A percentile compares a stretch with the other conserved stretches of the same genome.
phyloP scores from a whole-genome alignment of 208 protist species.

The Angomonas deanei region DNA sequence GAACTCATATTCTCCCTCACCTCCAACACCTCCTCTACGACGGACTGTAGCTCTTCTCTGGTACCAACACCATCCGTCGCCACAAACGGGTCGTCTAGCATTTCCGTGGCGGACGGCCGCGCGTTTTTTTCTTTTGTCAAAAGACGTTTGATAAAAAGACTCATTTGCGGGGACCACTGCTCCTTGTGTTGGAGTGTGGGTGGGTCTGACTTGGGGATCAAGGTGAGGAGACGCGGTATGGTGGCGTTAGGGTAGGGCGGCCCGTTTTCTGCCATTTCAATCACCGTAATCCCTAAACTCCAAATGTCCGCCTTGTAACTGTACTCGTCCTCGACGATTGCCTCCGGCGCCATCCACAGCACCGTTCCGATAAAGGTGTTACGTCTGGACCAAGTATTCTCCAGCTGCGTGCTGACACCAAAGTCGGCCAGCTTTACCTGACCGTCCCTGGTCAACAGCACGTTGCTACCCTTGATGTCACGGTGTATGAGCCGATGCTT shows the following conservation, averaged over 20 bases:
- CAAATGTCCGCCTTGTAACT: conserved; percentile 93
- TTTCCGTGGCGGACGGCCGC: conserved; percentile 55
- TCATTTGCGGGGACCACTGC: conserved; percentile 85
- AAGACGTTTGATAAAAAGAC: conserved; percentile 68
- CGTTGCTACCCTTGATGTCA: conserved; percentile 93
- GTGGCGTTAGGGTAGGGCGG: conserved; percentile 91
- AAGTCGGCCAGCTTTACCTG: conserved; percentile 93
- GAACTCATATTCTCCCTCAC: conserved; percentile 17
- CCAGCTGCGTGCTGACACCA: conserved; percentile 80
- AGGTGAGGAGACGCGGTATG: conserved; percentile 59
- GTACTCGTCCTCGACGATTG: conserved; percentile 87
- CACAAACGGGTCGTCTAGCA: conserved; percentile 85
- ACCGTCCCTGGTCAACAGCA: conserved; percentile 85
- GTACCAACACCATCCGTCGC: conserved; percentile 41
- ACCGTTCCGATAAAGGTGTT: conserved; percentile 90
- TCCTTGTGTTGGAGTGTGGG: conserved; percentile 78
- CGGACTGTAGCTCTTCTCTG: conserved; percentile 47
- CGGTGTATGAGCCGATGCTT: conserved; percentile 83
- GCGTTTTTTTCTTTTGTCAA: conserved; percentile 73
- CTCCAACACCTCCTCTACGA: conserved; percentile 54
- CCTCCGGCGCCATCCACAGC: conserved; percentile 93
- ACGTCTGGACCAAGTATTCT: conserved; percentile 74
- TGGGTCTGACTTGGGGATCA: conserved; percentile 71
- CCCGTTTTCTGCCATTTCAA: conserved; percentile 94
- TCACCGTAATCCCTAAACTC: conserved; percentile 94